These are phyloP conservation scores for Mucor racemosus DNA, from an alignment of 371 early-diverging fungal species.

Conservation along the genomic window DNA sequence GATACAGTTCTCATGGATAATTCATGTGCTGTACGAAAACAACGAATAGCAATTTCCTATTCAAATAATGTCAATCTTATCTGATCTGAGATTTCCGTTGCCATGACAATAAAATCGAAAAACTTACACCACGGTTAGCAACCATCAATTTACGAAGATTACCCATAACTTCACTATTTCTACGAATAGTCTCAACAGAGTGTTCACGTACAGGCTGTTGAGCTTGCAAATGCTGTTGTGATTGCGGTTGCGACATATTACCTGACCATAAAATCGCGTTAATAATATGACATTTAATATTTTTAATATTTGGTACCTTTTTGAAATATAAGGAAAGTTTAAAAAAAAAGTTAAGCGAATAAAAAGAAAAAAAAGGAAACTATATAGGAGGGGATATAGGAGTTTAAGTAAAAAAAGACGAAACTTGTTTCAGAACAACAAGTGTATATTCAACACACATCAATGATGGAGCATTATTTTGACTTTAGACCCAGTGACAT, in stretches of 20 bases:
- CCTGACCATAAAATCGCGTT: not conserved
- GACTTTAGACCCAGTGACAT: slow-evolving; percentile 2
- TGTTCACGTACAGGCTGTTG: slow-evolving; percentile 52
- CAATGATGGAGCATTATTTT: slow-evolving; percentile 1
- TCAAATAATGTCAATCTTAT: not conserved
- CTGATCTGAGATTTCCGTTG: not conserved
- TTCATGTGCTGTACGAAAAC: slow-evolving; percentile 91
- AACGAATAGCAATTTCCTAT: slow-evolving; percentile 91
- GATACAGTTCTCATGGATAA: slow-evolving; percentile 89
- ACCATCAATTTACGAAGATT: slow-evolving; percentile 64
- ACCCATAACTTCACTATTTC: slow-evolving; percentile 58
- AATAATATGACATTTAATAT: not conserved
- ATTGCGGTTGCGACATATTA: slow-evolving; percentile 9
- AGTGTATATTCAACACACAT: not conserved
- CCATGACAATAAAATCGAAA: not conserved
- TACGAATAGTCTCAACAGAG: slow-evolving; percentile 68
- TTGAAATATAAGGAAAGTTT: not conserved
- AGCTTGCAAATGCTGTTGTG: not conserved
- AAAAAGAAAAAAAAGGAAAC: not conserved
- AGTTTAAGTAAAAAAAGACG: slow-evolving; percentile 11
- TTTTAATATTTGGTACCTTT: not conserved
- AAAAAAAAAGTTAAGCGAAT: not conserved
- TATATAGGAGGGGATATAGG: not conserved
- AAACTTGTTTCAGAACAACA: slow-evolving; percentile 3
- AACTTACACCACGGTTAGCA: slow-evolving; percentile 68